Evolutionary conservation across 345 rosid species (phyloP), one percentile per base, ranked within the genome.

Genomic region (Eucalyptus dawsonii): DNA sequence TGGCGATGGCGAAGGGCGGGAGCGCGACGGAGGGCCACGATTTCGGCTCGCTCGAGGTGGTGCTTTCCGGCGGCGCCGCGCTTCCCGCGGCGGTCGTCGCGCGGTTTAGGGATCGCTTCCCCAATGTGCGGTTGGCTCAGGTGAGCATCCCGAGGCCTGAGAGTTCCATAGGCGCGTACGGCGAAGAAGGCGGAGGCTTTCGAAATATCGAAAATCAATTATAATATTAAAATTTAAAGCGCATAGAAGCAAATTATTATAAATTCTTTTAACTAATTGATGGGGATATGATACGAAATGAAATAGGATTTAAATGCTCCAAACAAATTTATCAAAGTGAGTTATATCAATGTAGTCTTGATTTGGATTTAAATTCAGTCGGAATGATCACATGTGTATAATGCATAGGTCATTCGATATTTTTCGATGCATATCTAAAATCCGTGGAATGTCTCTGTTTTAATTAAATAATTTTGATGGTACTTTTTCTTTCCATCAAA

Each of bases 31-130:
- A 89, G 42, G 91, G 92, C 49, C 91, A 88, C 42, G 95, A 92
- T 92, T 86, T 95, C 92, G 91, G 94, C 86, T 94, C 95, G 42
- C 93, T 95, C 17, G 94, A 93, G 91, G 94, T 89, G 6, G 89
- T 94, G 29, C 83, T 53, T 2, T 93, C 93, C 81, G 95, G 95
- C 14, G 96, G 97, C 54, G 94, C 96, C 53, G 88, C 93, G 25
- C 87, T 94, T 56, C 87, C 91, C 8, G 76, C 50, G 87, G 88
- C 91, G 24, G 87, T 91, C 22, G 86, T 89, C 51, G 86, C 90
- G 21, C 89, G 86, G 89, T 94, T 94, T 8, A 69, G 19, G 87
- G 69, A 90, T 87, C 89, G 89, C 53, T 88, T 94, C 31, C 95
- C 95, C 8, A 49, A 86, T 16, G 95, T 91, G 81, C 91, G 80